Conservation (phyloP, 2,329 filamentous ascomycete genomes). For the Kalmusia sp. region DNA sequence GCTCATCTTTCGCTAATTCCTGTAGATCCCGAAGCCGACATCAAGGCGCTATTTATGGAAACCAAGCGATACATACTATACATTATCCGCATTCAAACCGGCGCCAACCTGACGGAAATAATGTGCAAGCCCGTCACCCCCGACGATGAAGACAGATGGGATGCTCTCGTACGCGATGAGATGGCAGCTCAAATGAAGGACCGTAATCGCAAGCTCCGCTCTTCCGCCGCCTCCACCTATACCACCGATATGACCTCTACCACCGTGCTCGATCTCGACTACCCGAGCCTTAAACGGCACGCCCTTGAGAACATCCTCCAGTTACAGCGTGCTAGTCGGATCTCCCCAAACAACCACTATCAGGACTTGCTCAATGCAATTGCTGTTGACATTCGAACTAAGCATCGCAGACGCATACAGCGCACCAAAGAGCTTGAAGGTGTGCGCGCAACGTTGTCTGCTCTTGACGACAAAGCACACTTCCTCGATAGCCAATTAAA, state of each 20-base stretch:
- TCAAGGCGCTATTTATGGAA: slow-evolving; percentile 96
- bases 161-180: slow-evolving; percentile 80
- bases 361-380: slow-evolving; percentile 98
- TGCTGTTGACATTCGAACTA: slow-evolving; percentile 94
- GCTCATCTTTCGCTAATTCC: slow-evolving; percentile 27
- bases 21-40: slow-evolving; percentile 84
- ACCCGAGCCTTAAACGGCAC: slow-evolving; percentile 89
- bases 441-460: slow-evolving; percentile 75
- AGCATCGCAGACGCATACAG: slow-evolving; percentile 91
- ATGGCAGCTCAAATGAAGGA: slow-evolving; percentile 57
- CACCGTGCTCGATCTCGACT: slow-evolving; percentile 84
- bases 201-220: slow-evolving; percentile 69
- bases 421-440: slow-evolving; percentile 89
- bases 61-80: slow-evolving; percentile 97
- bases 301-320: slow-evolving; percentile 93
- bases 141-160: slow-evolving; percentile 92
- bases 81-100: slow-evolving; percentile 95
- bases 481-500: slow-evolving; percentile 96
- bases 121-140: slow-evolving; percentile 85
- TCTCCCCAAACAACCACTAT: slow-evolving; percentile 87
- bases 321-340: slow-evolving; percentile 85
- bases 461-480: slow-evolving; percentile 83
- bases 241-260: slow-evolving; percentile 56
- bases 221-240: slow-evolving; percentile 89
- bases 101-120: slow-evolving; percentile 91